Evolutionary conservation across 2,329 filamentous ascomycete species (phyloP).

Genomic region (Neurospora sp.): DNA sequence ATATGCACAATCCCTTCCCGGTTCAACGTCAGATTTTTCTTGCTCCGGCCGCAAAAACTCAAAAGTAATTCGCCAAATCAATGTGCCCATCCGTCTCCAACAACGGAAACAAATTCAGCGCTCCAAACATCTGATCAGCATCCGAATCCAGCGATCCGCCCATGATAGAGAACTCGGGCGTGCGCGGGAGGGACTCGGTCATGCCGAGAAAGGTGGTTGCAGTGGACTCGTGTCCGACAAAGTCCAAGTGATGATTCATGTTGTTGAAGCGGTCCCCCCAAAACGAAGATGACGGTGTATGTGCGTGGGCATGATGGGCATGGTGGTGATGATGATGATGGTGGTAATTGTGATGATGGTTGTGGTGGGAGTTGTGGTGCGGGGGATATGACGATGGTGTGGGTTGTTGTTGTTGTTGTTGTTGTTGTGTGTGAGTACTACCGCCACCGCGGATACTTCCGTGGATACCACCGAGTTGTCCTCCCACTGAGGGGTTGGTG

Average conservation of each 20-base stretch:
- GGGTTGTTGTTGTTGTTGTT: background rate
- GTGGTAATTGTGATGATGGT: background rate
- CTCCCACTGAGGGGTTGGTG: background rate
- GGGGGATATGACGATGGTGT: background rate
- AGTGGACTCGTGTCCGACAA: background rate
- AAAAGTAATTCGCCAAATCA: conserved; percentile 34
- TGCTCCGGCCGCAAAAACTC: conserved; percentile 3
- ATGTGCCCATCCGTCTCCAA: conserved; percentile 43
- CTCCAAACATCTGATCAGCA: conserved; percentile 31
- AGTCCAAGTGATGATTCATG: background rate
- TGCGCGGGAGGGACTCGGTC: conserved; percentile 27
- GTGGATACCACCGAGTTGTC: background rate
- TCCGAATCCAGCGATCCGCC: conserved; percentile 28
- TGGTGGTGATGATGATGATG: background rate
- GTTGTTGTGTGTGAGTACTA: background rate
- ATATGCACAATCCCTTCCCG: too few species aligned
- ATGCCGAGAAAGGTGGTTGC: conserved; percentile 20
- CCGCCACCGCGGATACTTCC: background rate
- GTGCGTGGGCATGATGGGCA: background rate
- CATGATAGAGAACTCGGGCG: conserved; percentile 32
- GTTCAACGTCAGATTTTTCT: background rate
- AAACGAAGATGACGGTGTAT: background rate
- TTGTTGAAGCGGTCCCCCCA: background rate
- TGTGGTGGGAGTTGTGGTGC: background rate
- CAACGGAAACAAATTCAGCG: conserved; percentile 41